phyloP scores from a whole-genome alignment of 768 basidiomycete genomes.

The Fomitopsis pulvina region DNA sequence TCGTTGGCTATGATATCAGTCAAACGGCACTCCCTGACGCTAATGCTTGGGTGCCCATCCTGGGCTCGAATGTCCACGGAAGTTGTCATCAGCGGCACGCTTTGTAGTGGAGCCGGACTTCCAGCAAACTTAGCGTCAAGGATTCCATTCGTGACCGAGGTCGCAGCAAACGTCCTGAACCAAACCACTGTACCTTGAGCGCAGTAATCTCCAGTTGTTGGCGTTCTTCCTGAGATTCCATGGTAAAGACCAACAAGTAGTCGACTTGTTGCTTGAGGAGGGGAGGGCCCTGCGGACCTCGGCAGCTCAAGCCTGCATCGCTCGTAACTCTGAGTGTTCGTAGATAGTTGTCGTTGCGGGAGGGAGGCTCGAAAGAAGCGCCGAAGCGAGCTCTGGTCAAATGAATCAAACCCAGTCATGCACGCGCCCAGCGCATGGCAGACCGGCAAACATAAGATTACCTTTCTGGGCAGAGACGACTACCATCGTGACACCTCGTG shows the following conservation, averaged over 20 bases:
- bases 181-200: constrained; percentile 44
- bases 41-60: too few relatives aligned
- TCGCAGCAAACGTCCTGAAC: too few relatives aligned
- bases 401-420: constrained; percentile 1
- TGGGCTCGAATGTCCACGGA: too few relatives aligned
- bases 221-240: constrained; percentile 72
- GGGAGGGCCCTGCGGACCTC: constrained; percentile 64
- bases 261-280: constrained; percentile 45
- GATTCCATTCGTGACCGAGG: too few relatives aligned
- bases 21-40: too few relatives aligned
- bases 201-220: constrained; percentile 69
- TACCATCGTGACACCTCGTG: background rate
- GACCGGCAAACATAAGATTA: background rate
- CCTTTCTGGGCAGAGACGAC: background rate
- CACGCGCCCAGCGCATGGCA: constrained; percentile 4
- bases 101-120: too few relatives aligned
- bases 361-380: background rate
- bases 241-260: constrained; percentile 28
- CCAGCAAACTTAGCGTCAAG: too few relatives aligned
- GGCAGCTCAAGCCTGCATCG: constrained; percentile 72
- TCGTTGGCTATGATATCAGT: too few relatives aligned
- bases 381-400: background rate
- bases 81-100: too few relatives aligned
- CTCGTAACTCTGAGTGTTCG: constrained; percentile 2
- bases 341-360: background rate